Conservation (phyloP, 169 alveolate genomes). For the Cryptosporidium meleagridis region DNA sequence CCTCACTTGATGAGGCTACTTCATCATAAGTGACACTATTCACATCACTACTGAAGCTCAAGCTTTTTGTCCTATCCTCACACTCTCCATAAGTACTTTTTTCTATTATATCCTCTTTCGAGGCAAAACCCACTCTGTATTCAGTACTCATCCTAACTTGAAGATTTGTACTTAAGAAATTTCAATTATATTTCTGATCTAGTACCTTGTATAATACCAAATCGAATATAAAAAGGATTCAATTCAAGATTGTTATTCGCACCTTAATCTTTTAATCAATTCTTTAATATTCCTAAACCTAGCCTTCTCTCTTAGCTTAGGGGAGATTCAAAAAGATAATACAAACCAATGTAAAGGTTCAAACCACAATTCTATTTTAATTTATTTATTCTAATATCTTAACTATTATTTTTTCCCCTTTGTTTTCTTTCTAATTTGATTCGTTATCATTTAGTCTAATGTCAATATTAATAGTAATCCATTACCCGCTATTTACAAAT, state of each 20-base stretch:
- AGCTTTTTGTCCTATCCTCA: background rate
- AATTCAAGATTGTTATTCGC: background rate
- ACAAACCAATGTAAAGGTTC: background rate
- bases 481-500: background rate
- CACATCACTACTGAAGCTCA: conserved; percentile 12
- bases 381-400: background rate
- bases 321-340: background rate
- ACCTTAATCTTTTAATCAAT: background rate
- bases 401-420: background rate
- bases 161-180: background rate
- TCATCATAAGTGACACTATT: conserved; percentile 51
- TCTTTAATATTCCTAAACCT: background rate
- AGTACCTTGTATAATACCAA: background rate
- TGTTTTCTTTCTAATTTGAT: background rate
- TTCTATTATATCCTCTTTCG: background rate
- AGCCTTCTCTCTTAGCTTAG: background rate
- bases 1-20: conserved; percentile 21
- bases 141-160: background rate
- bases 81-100: background rate
- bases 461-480: background rate
- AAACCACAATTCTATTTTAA: background rate
- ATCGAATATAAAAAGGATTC: background rate
- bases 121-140: background rate
- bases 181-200: background rate
- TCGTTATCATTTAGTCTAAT: background rate